phyloP scores from a whole-genome alignment of 805 yeast genomes.

The Lipomyces sp. region DNA sequence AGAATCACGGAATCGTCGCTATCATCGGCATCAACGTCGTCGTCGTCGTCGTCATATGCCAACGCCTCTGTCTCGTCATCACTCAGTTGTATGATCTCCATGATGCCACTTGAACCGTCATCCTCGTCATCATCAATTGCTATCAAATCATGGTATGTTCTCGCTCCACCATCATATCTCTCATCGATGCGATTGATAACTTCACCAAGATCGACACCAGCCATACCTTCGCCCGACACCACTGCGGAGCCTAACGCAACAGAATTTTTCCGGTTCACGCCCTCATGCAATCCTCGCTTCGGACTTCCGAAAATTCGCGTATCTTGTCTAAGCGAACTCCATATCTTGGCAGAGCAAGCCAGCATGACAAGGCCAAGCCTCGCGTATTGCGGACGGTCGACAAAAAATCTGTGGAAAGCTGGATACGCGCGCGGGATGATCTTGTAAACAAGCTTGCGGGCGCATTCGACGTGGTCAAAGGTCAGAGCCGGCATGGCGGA shows the following conservation, averaged over 20 bases:
- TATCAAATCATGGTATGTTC: not conserved
- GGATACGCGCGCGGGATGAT: constrained; percentile 22
- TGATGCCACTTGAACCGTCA: too few relatives aligned
- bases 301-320: constrained; percentile 1
- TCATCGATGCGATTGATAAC: constrained; percentile 1
- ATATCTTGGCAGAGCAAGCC: constrained; percentile 14
- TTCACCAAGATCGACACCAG: constrained; percentile 3
- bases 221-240: not conserved
- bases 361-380: constrained; percentile 17
- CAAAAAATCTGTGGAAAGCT: constrained; percentile 19
- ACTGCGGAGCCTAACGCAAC: not conserved
- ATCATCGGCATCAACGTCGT: too few relatives aligned
- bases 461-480: constrained; percentile 10
- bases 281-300: not conserved
- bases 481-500: not conserved
- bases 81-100: too few relatives aligned
- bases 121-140: not conserved
- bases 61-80: too few relatives aligned
- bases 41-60: too few relatives aligned
- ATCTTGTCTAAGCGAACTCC: constrained; percentile 12
- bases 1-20: not conserved
- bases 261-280: too few relatives aligned
- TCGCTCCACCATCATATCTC: not conserved
- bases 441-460: constrained; percentile 9
- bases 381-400: constrained; percentile 17